Evolutionary conservation across 139 green algal genomes (phyloP), one percentile per base, ranked within the genome.

Genomic region (Chlorella sp.): DNA sequence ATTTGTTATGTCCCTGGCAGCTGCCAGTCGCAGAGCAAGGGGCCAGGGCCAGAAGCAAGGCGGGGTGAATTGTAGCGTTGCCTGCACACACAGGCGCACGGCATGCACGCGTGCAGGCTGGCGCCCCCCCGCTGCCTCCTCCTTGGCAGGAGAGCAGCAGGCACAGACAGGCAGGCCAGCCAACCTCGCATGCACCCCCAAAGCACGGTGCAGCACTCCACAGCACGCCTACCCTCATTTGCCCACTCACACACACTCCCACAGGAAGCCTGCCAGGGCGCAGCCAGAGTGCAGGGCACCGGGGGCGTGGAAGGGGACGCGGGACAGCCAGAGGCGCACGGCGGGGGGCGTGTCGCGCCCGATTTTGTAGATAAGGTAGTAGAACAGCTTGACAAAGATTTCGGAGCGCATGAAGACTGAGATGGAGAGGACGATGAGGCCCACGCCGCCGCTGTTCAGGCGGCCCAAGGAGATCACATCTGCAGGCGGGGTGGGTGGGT

Each of bases 261-360:
- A 85, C 32, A 48, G 42, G 26, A 68, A 69, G 80, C 42, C 80
- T 0, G 80, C 80, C 32, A 85, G 42, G 1, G 42, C 80, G 48
- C 80, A 85, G 30, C 80, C 80, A 0, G 80, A 64, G 80, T 85
- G 80, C 80, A 85, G 80, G 80, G 42, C 80, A 14, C 80, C 80
- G 3, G 80, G 80, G 2, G 80, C 48, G 39, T 85, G 80, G 80
- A 61, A 85, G 28, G 48, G 80, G 30, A 28, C 24, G 28, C 30
- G 80, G 11, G 80, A 30, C 42, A 85, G 80, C 80, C 80, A 85
- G 80, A 36, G 34, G 80, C 80, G 80, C 80, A 85, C 30, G 14
- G 42, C 3, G 42, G 26, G 37, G 42, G 80, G 80, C 14, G 30
- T 16, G 42, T 3, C 30, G 36, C 80, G 80, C 9, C 42, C 80